phyloP scores from a whole-genome alignment of 306 rosid species.

The Inga oerstediana region DNA sequence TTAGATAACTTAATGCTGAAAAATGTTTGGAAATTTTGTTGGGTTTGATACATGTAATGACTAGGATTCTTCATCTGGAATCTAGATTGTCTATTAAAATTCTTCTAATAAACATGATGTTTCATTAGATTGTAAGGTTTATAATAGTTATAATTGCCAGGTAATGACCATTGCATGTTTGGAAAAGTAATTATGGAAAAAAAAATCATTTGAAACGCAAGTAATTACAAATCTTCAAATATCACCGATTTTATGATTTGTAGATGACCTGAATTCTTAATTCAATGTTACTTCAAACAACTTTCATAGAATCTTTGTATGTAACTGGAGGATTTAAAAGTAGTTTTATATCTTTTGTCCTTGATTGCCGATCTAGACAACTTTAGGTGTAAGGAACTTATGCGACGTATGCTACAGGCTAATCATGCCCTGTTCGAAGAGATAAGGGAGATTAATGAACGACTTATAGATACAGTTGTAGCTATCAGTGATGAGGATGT shows the following conservation, averaged over 20 bases:
- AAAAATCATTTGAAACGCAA: background rate
- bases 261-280: background rate
- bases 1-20: background rate
- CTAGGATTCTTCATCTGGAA: slow-evolving; percentile 10
- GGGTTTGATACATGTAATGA: background rate
- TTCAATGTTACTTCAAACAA: background rate
- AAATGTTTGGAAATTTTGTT: background rate
- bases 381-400: slow-evolving; percentile 18
- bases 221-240: background rate
- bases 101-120: slow-evolving; percentile 2
- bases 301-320: background rate
- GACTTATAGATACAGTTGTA: slow-evolving; percentile 90
- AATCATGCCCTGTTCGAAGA: slow-evolving; percentile 91
- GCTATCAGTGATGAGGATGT: slow-evolving; percentile 84
- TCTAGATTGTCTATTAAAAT: slow-evolving; percentile 21
- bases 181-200: background rate
- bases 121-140: slow-evolving; percentile 1
- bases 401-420: slow-evolving; percentile 59
- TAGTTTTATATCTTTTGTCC: background rate
- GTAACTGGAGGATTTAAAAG: background rate
- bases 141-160: slow-evolving; percentile 12
- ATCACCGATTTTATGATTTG: background rate
- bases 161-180: background rate
- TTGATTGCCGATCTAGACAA: slow-evolving; percentile 18
- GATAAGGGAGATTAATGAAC: slow-evolving; percentile 86